Evolutionary conservation across 2,329 filamentous ascomycete species (phyloP).

Genomic region (Venturia effusa): DNA sequence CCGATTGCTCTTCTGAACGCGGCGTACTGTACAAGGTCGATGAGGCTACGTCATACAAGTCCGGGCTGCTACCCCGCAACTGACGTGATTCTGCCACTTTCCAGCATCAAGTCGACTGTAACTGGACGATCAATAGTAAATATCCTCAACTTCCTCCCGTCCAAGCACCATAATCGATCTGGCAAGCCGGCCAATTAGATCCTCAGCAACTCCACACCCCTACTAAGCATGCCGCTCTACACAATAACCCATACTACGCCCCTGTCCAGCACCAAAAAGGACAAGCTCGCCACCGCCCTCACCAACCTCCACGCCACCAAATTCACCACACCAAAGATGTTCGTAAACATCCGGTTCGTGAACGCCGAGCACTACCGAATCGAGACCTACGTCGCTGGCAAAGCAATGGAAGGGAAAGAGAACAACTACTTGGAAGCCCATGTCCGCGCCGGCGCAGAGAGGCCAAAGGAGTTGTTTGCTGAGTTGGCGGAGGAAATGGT

Average conservation of each 20-base stretch:
- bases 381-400: slow-evolving; percentile 27
- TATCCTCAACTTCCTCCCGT: no score
- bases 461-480: slow-evolving; percentile 22
- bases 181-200: no score
- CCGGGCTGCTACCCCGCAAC: no score
- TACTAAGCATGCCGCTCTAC: slow-evolving; percentile 32
- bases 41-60: no score
- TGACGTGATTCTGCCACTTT: no score
- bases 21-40: no score
- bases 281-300: slow-evolving; percentile 28
- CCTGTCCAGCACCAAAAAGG: slow-evolving; percentile 24
- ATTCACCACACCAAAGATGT: slow-evolving; percentile 32
- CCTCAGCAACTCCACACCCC: neutral
- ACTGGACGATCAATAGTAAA: no score
- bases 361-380: slow-evolving; percentile 15
- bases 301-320: slow-evolving; percentile 31
- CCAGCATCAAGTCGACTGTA: no score
- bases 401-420: slow-evolving; percentile 11
- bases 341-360: slow-evolving; percentile 34
- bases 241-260: slow-evolving; percentile 28
- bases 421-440: slow-evolving; percentile 25
- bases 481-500: slow-evolving; percentile 7
- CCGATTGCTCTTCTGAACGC: no score
- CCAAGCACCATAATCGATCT: no score
- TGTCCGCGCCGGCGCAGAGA: slow-evolving; percentile 23